Evolutionary conservation across 2,329 filamentous ascomycete species (phyloP).

Genomic region (Verticillium albo-atrum): DNA sequence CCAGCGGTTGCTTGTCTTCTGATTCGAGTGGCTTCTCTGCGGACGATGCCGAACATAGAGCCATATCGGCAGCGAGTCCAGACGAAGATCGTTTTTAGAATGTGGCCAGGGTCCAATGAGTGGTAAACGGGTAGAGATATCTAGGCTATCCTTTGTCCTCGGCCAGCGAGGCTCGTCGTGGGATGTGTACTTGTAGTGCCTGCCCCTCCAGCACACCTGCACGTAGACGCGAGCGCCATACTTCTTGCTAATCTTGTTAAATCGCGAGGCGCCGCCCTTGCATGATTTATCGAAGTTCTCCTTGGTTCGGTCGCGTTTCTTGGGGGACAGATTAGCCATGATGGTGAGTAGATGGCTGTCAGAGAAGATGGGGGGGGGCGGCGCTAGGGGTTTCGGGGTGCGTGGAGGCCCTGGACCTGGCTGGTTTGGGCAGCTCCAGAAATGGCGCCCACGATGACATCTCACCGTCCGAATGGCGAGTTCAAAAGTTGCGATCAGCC

Average conservation of each 20-base stretch:
- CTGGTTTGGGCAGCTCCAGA: not conserved
- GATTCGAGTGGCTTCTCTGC: too few relatives aligned
- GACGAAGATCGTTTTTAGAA: too few relatives aligned
- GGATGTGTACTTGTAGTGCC: slow-evolving; percentile 1
- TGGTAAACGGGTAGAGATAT: not conserved
- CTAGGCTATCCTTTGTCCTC: not conserved
- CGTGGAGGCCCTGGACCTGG: not conserved
- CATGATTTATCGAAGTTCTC: slow-evolving; percentile 1
- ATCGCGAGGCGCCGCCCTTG: not conserved
- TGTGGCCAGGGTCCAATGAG: too few relatives aligned
- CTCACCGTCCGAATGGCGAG: too few relatives aligned
- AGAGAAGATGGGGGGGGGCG: not conserved
- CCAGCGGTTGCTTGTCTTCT: too few relatives aligned
- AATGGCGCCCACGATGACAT: too few relatives aligned
- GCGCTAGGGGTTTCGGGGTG: not conserved
- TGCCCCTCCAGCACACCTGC: not conserved
- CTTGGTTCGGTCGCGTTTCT: not conserved
- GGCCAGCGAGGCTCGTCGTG: slow-evolving; percentile 1
- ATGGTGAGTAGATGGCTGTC: not conserved
- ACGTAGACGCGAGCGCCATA: slow-evolving; percentile 2
- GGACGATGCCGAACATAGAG: too few relatives aligned
- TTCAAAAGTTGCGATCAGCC: too few relatives aligned
- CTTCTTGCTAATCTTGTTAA: slow-evolving; percentile 1
- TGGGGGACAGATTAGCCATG: not conserved
- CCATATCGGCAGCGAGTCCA: too few relatives aligned